Conservation (phyloP, 2,329 filamentous ascomycete species). For the Alternaria sp. region DNA sequence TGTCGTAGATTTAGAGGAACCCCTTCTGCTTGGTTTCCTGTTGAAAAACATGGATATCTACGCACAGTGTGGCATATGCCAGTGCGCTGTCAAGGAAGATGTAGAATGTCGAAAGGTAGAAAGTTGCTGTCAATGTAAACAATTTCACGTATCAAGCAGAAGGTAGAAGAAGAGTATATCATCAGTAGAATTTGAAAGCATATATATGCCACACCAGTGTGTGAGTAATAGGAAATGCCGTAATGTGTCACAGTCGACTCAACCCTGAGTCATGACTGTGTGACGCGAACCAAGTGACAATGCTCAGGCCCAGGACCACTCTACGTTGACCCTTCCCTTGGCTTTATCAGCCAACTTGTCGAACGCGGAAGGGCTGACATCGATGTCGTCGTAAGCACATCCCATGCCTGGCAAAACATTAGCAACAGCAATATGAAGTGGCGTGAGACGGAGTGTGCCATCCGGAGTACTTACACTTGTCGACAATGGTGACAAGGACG, state of each 20-base stretch:
- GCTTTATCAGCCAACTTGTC: slow-evolving; percentile 54
- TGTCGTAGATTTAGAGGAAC: too few species aligned
- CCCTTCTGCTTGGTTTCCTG: too few species aligned
- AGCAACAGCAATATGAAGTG: slow-evolving; percentile 12
- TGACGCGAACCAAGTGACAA: background rate
- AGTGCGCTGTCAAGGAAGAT: background rate
- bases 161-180: background rate
- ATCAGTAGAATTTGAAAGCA: background rate
- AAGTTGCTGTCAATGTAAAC: background rate
- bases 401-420: slow-evolving; percentile 49
- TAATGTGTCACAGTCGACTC: background rate
- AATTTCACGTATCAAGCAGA: background rate
- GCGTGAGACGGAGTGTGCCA: background rate
- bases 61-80: background rate
- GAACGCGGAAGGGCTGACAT: slow-evolving; percentile 59
- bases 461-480: slow-evolving; percentile 61
- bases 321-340: slow-evolving; percentile 56
- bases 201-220: background rate
- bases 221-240: background rate
- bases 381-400: slow-evolving; percentile 57
- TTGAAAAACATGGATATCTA: background rate
- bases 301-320: slow-evolving; percentile 59
- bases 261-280: slow-evolving; percentile 2
- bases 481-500: slow-evolving; percentile 70
- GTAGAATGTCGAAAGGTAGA: background rate